Evolutionary conservation across 495 filamentous ascomycete species (phyloP).

Genomic region (Chaetomidium leptoderma): DNA sequence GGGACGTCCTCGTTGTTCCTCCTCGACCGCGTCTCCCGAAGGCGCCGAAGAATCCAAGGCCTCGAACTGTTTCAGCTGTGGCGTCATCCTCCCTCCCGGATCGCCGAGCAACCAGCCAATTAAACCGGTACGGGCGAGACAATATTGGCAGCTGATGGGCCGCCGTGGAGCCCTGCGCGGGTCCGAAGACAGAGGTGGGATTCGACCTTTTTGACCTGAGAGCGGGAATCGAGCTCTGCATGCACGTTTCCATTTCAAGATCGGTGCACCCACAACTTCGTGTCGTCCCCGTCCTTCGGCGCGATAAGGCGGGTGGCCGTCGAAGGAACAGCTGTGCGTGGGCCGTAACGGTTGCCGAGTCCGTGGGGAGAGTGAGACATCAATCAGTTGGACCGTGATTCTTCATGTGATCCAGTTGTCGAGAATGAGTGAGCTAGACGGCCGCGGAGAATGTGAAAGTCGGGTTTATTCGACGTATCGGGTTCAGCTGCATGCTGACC

Average conservation of each 20-base stretch:
- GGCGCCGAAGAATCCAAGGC: neutral
- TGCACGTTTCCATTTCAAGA: slow-evolving; percentile 16
- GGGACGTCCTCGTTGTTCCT: neutral
- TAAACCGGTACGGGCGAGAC: slow-evolving; percentile 13
- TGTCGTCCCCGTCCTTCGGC: slow-evolving; percentile 12
- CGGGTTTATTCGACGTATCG: neutral
- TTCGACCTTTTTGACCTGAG: neutral
- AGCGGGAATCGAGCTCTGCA: slow-evolving; percentile 6
- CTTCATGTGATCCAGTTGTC: slow-evolving; percentile 3
- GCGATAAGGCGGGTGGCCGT: slow-evolving; percentile 2
- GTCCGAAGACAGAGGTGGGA: no score
- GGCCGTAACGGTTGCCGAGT: neutral
- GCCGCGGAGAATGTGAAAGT: no score
- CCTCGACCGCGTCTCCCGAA: slow-evolving; percentile 8
- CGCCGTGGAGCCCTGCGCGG: neutral
- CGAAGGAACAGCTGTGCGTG: neutral
- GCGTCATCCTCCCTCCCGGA: slow-evolving; percentile 32
- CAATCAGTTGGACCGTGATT: neutral
- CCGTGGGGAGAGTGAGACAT: neutral
- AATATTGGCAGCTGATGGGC: slow-evolving; percentile 22
- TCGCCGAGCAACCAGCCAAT: slow-evolving; percentile 30
- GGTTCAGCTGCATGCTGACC: slow-evolving; percentile 24
- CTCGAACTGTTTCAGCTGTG: slow-evolving; percentile 39
- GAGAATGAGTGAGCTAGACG: no score
- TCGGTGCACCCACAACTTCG: slow-evolving; percentile 10